Evolutionary conservation across 106 monocot genomes (phyloP).

Genomic region (Platanthera guangdongensis): DNA sequence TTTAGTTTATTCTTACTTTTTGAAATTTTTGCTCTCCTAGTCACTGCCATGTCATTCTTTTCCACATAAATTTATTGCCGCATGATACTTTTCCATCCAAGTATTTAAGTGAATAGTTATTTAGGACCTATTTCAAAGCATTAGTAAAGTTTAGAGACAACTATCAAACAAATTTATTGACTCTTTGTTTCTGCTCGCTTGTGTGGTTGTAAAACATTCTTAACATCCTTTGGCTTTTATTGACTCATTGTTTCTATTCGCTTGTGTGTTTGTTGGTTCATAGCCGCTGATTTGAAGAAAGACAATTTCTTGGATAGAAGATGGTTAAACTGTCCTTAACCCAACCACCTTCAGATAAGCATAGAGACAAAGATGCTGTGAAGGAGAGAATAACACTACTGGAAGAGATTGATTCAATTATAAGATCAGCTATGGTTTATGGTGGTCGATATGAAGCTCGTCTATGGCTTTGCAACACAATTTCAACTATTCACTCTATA

Average conservation of each 20-base stretch:
- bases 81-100: too few species aligned
- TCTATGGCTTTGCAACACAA: constrained; percentile 73
- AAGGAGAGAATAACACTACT: constrained; percentile 46
- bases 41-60: too few species aligned
- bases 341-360: constrained; percentile 10
- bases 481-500: constrained; percentile 54
- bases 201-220: too few species aligned
- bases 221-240: neutral
- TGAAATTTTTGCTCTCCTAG: too few species aligned
- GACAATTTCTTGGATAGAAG: neutral
- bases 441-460: constrained; percentile 61
- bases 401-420: constrained; percentile 42
- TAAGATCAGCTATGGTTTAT: constrained; percentile 46
- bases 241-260: neutral
- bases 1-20: too few species aligned
- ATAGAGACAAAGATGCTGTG: constrained; percentile 19
- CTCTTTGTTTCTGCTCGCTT: neutral
- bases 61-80: too few species aligned
- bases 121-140: too few species aligned
- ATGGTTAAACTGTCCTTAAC: constrained; percentile 63
- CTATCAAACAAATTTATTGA: too few species aligned
- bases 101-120: too few species aligned
- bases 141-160: too few species aligned
- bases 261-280: neutral
- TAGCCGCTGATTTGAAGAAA: neutral